Percentiles rank a stretch among this genome's conserved stretches.
Conservation (phyloP, 108 stramenopile species). For the Nitzschia palea region DNA sequence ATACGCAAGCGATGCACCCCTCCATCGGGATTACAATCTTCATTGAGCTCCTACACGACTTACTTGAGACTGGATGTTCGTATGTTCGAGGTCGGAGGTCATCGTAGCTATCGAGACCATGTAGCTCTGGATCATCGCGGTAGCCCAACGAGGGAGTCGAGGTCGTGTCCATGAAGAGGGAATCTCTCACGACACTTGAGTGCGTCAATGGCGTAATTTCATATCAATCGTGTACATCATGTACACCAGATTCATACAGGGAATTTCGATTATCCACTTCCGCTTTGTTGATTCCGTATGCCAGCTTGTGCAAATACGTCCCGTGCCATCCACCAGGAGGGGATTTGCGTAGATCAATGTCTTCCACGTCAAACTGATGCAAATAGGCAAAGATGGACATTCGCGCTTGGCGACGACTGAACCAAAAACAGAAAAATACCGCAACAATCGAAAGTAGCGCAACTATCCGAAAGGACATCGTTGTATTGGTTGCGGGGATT, state of each 20-base stretch:
- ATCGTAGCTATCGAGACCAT: constrained; percentile 2
- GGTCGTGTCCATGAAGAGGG: constrained; percentile 30
- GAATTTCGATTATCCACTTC: background rate
- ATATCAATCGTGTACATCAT: background rate
- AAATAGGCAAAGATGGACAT: constrained; percentile 40
- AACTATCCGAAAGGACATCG: background rate
- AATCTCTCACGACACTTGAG: constrained; percentile 24
- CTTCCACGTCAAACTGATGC: constrained; percentile 50
- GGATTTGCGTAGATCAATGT: constrained; percentile 53
- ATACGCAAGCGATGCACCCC: no score
- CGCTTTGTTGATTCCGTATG: constrained; percentile 41
- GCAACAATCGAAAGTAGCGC: background rate
- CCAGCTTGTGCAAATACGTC: constrained; percentile 50
- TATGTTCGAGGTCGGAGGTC: background rate
- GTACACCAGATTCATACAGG: background rate
- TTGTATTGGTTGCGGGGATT: background rate
- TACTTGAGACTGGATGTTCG: background rate
- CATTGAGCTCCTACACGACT: no score
- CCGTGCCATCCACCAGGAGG: constrained; percentile 68
- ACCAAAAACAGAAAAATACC: background rate
- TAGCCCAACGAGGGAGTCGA: constrained; percentile 11
- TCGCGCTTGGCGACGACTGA: background rate
- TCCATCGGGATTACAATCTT: no score
- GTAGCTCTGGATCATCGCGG: background rate
- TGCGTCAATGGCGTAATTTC: constrained; percentile 28